Conservation (phyloP, 2,329 filamentous ascomycete species). For the Lecanosticta acicola region DNA sequence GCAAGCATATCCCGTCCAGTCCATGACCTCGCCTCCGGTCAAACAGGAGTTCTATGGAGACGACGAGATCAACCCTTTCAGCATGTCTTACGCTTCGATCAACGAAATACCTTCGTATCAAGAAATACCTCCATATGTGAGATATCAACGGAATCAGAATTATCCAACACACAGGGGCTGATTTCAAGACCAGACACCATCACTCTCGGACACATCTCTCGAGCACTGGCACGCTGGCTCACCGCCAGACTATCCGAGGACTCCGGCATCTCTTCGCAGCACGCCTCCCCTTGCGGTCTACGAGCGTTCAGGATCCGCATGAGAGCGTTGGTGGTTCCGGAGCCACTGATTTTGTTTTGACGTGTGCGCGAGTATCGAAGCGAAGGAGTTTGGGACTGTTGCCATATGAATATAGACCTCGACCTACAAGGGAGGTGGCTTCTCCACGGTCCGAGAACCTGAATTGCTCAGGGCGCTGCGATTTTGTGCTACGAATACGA, state of each 20-base stretch:
- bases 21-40: slow-evolving; percentile 46
- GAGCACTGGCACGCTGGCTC: slow-evolving; percentile 54
- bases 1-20: slow-evolving; percentile 33
- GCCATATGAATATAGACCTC: background rate
- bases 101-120: slow-evolving; percentile 50
- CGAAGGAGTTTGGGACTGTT: slow-evolving; percentile 5
- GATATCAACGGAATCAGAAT: slow-evolving; percentile 20
- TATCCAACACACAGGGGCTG: slow-evolving; percentile 25
- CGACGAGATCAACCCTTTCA: slow-evolving; percentile 60
- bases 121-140: slow-evolving; percentile 65
- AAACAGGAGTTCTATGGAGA: slow-evolving; percentile 60
- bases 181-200: slow-evolving; percentile 58
- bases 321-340: background rate
- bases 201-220: slow-evolving; percentile 65
- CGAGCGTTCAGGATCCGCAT: slow-evolving; percentile 5
- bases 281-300: slow-evolving; percentile 51
- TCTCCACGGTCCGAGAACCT: background rate
- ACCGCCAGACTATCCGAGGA: slow-evolving; percentile 46
- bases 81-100: slow-evolving; percentile 63
- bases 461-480: too few relatives aligned
- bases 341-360: background rate
- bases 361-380: slow-evolving; percentile 3
- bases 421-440: background rate
- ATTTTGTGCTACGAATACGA: too few relatives aligned
- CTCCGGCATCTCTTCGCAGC: slow-evolving; percentile 66